These are phyloP conservation scores for Madurella fahalii DNA, from an alignment of 2,329 filamentous ascomycete species.

Conservation along the genomic window DNA sequence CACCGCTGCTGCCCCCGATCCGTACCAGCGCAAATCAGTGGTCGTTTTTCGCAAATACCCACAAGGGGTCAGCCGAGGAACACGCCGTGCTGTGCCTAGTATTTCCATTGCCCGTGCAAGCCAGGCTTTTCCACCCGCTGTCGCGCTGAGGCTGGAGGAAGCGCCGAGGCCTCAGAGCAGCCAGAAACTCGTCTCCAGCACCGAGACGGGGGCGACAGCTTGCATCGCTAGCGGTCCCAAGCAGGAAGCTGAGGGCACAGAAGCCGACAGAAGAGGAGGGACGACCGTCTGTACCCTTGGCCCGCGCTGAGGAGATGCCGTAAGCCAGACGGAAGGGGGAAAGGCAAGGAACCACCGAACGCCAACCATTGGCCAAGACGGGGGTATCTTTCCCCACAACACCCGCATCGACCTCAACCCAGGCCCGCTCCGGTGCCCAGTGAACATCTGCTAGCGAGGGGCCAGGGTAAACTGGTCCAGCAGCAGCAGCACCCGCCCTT, in stretches of 20 bases:
- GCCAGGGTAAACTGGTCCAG: not conserved
- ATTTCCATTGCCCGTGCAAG: not conserved
- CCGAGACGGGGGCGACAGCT: not conserved
- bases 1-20: no score
- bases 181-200: not conserved
- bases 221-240: constrained; percentile 15
- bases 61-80: no score
- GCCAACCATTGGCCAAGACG: constrained; percentile 15
- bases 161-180: not conserved
- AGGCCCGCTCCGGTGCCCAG: no score
- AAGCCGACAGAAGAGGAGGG: constrained; percentile 26
- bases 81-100: no score
- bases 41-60: no score
- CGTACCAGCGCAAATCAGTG: no score
- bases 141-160: not conserved
- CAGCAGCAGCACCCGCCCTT: no score
- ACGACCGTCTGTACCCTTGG: constrained; percentile 13
- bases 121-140: no score
- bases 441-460: not conserved
- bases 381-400: constrained; percentile 14
- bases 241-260: constrained; percentile 20
- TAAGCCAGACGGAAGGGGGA: constrained; percentile 22
- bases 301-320: constrained; percentile 19
- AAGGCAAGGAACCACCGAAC: constrained; percentile 3
- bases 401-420: constrained; percentile 2